Evolutionary conservation across 2,329 filamentous ascomycete species (phyloP).

Genomic region (Pyrenochaeta sp.): DNA sequence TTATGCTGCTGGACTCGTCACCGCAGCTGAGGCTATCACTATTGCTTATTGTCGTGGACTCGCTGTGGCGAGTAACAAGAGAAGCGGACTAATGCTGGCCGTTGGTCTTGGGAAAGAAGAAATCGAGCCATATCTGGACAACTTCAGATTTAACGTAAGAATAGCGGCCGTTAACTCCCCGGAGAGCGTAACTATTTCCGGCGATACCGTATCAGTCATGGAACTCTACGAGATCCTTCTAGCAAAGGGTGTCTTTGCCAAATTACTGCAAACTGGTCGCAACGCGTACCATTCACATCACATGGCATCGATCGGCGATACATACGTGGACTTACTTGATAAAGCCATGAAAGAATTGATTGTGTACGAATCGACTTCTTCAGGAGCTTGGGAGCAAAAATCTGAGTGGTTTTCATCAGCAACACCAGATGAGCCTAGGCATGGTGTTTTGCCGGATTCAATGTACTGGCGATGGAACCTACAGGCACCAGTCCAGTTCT

Average conservation of each 20-base stretch:
- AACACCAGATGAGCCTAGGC: neutral
- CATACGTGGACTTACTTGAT: neutral
- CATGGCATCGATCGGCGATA: slow-evolving; percentile 5
- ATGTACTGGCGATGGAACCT: slow-evolving; percentile 17
- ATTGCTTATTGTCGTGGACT: slow-evolving; percentile 29
- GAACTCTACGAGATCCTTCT: slow-evolving; percentile 43
- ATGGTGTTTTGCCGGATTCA: neutral
- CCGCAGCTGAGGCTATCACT: slow-evolving; percentile 16
- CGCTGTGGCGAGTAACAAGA: slow-evolving; percentile 13
- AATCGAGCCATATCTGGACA: slow-evolving; percentile 1
- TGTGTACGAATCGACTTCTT: too few species aligned
- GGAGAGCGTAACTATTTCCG: slow-evolving; percentile 53
- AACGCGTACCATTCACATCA: slow-evolving; percentile 54
- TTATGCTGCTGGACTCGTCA: slow-evolving; percentile 30
- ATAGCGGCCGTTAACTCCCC: slow-evolving; percentile 30
- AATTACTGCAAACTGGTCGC: slow-evolving; percentile 50
- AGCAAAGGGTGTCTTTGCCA: slow-evolving; percentile 49
- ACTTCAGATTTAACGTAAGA: slow-evolving; percentile 2
- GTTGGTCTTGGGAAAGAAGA: slow-evolving; percentile 18
- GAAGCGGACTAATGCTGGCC: slow-evolving; percentile 27
- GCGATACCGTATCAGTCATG: slow-evolving; percentile 49
- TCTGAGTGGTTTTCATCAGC: neutral
- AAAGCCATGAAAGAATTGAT: neutral
- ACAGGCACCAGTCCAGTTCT: slow-evolving; percentile 25
- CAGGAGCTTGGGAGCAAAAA: neutral